These are phyloP conservation scores for Pezicula radicicola DNA, from an alignment of 2,329 filamentous ascomycete species.

Conservation along the genomic window DNA sequence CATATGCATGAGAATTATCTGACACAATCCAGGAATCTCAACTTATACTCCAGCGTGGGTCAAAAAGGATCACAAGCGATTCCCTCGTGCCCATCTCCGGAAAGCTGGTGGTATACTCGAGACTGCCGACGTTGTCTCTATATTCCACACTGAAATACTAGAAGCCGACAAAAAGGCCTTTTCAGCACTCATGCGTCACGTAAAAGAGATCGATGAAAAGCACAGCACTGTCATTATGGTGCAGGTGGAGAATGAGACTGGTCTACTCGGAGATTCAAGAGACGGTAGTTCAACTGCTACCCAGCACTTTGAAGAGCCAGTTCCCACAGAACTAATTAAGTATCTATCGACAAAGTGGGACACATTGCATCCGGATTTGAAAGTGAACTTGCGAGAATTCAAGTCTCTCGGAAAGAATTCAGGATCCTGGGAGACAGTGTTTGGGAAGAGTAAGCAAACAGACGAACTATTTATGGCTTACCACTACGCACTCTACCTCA, in stretches of 20 bases:
- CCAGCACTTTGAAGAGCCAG: constrained; percentile 33
- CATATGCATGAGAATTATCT: too few species aligned
- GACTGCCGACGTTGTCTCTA: constrained; percentile 31
- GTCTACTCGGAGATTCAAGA: constrained; percentile 48
- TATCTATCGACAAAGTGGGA: constrained; percentile 25
- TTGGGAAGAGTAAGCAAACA: constrained; percentile 32
- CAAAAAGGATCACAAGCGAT: constrained; percentile 29
- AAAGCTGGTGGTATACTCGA: constrained; percentile 21
- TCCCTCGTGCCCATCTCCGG: constrained; percentile 26
- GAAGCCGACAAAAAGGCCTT: constrained; percentile 38
- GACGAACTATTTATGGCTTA: constrained; percentile 49
- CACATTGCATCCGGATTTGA: constrained; percentile 21
- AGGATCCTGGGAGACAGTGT: constrained; percentile 34
- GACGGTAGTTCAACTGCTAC: constrained; percentile 41
- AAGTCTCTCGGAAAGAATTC: background rate
- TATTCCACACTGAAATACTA: constrained; percentile 32
- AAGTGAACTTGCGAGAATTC: constrained; percentile 6
- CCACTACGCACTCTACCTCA: constrained; percentile 37
- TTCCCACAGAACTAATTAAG: constrained; percentile 33
- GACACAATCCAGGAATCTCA: constrained; percentile 22
- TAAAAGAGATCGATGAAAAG: constrained; percentile 40
- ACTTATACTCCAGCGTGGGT: constrained; percentile 38
- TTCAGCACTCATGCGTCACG: constrained; percentile 32
- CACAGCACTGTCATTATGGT: constrained; percentile 52
- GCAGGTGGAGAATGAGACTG: constrained; percentile 55